phyloP scores from a whole-genome alignment of 352 stramenopile genomes.

The Aphanomyces invadans region DNA sequence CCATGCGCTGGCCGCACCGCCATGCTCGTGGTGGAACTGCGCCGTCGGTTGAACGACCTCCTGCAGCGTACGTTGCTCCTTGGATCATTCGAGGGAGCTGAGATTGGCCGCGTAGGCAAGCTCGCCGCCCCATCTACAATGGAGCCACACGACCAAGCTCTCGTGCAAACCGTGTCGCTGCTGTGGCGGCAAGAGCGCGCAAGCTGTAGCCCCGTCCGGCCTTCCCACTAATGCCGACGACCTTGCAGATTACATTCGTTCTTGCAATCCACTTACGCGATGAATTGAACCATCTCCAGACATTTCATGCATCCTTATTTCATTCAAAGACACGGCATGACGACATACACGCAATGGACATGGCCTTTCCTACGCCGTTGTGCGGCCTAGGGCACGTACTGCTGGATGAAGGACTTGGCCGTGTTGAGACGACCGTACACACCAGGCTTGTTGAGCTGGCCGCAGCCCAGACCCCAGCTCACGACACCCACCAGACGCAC shows the following conservation, averaged over 20 bases:
- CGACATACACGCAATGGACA: no score
- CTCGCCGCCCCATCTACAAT: conserved; percentile 8
- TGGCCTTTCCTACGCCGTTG: no score
- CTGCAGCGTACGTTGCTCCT: conserved; percentile 21
- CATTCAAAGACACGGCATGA: no score
- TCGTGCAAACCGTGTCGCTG: conserved; percentile 4
- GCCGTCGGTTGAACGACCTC: conserved; percentile 5
- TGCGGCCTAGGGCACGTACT: not conserved
- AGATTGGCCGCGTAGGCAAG: conserved; percentile 20
- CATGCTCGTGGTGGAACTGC: conserved; percentile 19
- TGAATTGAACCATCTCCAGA: no score
- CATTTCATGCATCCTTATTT: no score
- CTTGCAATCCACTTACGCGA: no score
- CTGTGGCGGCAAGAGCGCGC: not conserved
- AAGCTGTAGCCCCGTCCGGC: no score
- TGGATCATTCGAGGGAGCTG: no score
- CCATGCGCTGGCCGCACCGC: conserved; percentile 2
- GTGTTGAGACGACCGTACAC: conserved; percentile 11
- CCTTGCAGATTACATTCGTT: no score
- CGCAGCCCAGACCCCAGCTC: conserved; percentile 29
- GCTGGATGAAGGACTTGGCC: conserved; percentile 7
- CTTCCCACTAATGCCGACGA: no score
- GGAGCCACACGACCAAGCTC: not conserved
- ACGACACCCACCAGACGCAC: conserved; percentile 29
- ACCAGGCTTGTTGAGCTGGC: conserved; percentile 15